Evolutionary conservation across 352 stramenopile species (phyloP), one percentile per base, ranked within the genome.

Genomic region (Elongisporangium prolatum): DNA sequence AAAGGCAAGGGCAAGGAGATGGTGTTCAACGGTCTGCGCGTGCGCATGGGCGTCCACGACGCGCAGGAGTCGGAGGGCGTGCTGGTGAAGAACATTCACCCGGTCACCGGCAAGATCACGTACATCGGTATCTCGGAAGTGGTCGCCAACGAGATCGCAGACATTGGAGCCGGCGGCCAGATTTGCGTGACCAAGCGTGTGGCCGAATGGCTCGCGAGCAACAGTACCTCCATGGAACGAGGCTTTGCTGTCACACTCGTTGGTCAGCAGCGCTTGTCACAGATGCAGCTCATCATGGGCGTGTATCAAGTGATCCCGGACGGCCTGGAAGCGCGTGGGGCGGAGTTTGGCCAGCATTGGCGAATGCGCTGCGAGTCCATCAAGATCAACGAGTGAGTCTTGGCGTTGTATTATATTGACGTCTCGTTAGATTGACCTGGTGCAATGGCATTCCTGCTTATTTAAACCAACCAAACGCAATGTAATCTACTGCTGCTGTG

Each of bases 41-140:
- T 87, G 58, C 74, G 77, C 21, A 87, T 88, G 78, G 74, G 77
- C 7, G 68, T 87, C 21, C 76, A 85, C 48, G 77, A 82, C 44
- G 68, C 77, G 3, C 63, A 74, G 10, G 57, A 71, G n/a, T 47
- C 55, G 8, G 78, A 85, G 51, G 71, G 74, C 38, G 60, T 71
- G 14, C 64, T 88, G n/a, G 65, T 88, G 50, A 73, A 71, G 38
- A 64, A 70, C 53, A 68, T 70, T 13, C 77, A 88, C 21, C 65
- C 64, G 1, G 69, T 86, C 18, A 86, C 71, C 3, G 68, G 69
- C 20, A 83, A 83, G 52, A 57, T 77, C 20, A 84, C 63, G 37
- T 86, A 88, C 57, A 84, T 69, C 0, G 75, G 73, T 4, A 38
- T 83, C n/a, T 81, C 75, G 6, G 75, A 88, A 40, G 64, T 86